A percentile compares a stretch with the other conserved stretches of the same genome.
Conservation (phyloP, 2,329 filamentous ascomycete genomes). For the Drechslerella stenobrocha region DNA sequence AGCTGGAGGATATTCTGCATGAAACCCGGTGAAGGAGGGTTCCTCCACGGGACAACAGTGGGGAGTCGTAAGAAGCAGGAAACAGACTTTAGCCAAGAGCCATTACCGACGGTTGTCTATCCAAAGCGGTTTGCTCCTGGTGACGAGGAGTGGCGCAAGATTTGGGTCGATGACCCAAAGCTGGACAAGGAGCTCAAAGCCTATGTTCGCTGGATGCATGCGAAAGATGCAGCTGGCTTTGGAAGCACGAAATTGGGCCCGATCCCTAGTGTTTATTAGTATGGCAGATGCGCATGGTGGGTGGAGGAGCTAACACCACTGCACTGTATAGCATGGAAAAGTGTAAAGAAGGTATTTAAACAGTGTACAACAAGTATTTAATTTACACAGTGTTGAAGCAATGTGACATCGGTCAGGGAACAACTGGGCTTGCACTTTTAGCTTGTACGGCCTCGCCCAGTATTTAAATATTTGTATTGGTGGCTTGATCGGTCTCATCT, state of each 20-base stretch:
- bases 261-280: not conserved
- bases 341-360: too few relatives aligned
- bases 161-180: constrained; percentile 24
- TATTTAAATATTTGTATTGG: too few relatives aligned
- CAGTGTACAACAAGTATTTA: too few relatives aligned
- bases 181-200: constrained; percentile 45
- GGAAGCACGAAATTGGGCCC: not conserved
- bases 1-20: constrained; percentile 47
- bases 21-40: constrained; percentile 42
- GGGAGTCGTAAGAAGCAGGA: constrained; percentile 24
- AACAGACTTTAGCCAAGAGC: not conserved
- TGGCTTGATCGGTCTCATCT: too few relatives aligned
- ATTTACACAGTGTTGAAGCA: too few relatives aligned
- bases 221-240: constrained; percentile 39
- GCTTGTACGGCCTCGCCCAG: too few relatives aligned
- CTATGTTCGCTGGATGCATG: constrained; percentile 44
- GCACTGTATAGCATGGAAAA: too few relatives aligned
- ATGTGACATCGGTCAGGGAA: too few relatives aligned
- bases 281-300: too few relatives aligned
- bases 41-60: constrained; percentile 29
- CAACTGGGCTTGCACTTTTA: too few relatives aligned
- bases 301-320: too few relatives aligned
- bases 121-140: constrained; percentile 23
- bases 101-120: constrained; percentile 15
- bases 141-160: constrained; percentile 46